phyloP scores from a whole-genome alignment of 2,329 filamentous ascomycete species.

The Pseudogymnoascus sp. region DNA sequence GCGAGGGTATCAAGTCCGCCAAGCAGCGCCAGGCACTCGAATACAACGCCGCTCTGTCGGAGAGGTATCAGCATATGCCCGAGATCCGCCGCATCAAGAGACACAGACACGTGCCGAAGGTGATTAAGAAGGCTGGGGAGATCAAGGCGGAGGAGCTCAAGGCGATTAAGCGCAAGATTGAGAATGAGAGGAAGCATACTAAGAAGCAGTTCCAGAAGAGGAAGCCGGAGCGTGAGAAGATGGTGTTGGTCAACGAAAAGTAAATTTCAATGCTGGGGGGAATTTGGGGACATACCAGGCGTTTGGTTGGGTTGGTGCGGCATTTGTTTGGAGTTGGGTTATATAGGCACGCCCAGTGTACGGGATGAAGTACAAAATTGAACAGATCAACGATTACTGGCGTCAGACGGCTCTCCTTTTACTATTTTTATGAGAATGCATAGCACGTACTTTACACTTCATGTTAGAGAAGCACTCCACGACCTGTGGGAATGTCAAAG shows the following conservation, averaged over 20 bases:
- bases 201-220: constrained; percentile 71
- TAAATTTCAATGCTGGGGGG: constrained; percentile 32
- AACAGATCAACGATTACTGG: neutral
- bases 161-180: constrained; percentile 80
- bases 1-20: constrained; percentile 78
- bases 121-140: constrained; percentile 90
- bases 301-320: neutral
- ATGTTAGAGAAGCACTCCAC: neutral
- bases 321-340: constrained; percentile 9
- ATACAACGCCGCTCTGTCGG: constrained; percentile 78
- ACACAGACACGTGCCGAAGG: constrained; percentile 84
- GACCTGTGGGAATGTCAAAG: neutral
- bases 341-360: neutral
- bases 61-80: constrained; percentile 89
- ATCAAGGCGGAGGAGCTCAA: constrained; percentile 88
- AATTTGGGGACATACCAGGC: constrained; percentile 5
- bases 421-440: neutral
- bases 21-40: constrained; percentile 81
- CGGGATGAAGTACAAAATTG: constrained; percentile 7
- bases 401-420: neutral
- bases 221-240: constrained; percentile 82
- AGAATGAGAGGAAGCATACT: constrained; percentile 88
- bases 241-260: constrained; percentile 63
- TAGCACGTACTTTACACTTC: neutral
- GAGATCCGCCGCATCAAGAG: constrained; percentile 85